Conservation (phyloP, 2,329 filamentous ascomycete species). For the Beauveria rudraprayagi region DNA sequence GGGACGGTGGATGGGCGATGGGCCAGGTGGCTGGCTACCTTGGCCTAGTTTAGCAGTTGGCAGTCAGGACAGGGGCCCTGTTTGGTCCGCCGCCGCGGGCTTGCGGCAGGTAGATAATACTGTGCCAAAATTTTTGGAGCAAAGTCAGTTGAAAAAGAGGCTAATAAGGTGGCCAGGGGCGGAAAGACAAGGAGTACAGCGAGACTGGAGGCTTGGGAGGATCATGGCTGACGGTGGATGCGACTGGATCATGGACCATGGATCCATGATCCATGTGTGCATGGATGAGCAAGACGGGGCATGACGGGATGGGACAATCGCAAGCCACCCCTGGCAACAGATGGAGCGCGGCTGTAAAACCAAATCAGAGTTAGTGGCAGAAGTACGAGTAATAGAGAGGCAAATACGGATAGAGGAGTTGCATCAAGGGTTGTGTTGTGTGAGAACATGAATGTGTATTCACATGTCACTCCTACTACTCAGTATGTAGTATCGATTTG, state of each 20-base stretch:
- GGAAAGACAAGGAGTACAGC: neutral
- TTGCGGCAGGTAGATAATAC: neutral
- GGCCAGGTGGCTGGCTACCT: neutral
- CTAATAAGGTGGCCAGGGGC: neutral
- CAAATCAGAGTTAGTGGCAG: too few relatives aligned
- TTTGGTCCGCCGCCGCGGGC: neutral
- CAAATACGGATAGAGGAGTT: too few relatives aligned
- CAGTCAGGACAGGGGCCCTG: neutral
- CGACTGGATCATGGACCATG: neutral
- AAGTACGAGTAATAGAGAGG: too few relatives aligned
- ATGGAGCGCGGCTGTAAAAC: too few relatives aligned
- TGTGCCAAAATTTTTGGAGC: neutral
- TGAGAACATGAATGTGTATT: too few relatives aligned
- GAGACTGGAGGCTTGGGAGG: neutral
- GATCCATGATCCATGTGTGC: neutral
- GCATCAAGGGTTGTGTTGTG: too few relatives aligned
- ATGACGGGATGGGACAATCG: conserved; percentile 2
- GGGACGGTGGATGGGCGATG: neutral
- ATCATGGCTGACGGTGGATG: neutral
- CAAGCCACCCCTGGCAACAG: conserved; percentile 2
- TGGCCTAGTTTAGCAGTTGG: neutral
- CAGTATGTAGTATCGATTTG: too few relatives aligned
- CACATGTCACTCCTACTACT: too few relatives aligned
- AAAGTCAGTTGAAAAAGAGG: neutral
- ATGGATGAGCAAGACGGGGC: neutral